Percentiles rank a stretch among this genome's conserved stretches.
Conservation (phyloP, 257 asterid genomes). For the Solanum clarkiae region DNA sequence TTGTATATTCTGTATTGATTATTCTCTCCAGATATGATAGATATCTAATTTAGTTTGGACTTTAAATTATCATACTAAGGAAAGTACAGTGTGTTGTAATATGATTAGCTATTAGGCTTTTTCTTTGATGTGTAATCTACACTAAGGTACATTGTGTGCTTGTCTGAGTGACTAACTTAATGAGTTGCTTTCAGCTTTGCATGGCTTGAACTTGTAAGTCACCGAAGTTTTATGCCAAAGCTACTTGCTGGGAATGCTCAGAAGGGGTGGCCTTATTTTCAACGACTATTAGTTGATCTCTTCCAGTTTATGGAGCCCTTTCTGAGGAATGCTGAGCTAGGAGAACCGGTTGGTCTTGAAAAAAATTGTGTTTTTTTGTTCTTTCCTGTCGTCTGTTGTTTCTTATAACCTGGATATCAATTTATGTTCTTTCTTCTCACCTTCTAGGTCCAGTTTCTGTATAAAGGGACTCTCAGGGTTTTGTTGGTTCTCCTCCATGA, state of each 20-base stretch:
- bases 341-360: constrained; percentile 54
- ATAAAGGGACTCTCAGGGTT: constrained; percentile 92
- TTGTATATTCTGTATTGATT: background rate
- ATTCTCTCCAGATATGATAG: background rate
- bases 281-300: constrained; percentile 73
- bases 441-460: constrained; percentile 64
- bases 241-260: constrained; percentile 76
- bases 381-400: background rate
- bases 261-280: constrained; percentile 95
- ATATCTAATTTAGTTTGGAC: background rate
- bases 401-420: background rate
- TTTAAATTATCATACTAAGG: background rate
- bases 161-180: constrained; percentile 13
- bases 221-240: constrained; percentile 95
- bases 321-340: constrained; percentile 86
- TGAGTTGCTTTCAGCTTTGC: constrained; percentile 63
- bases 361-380: background rate
- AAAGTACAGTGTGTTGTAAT: background rate
- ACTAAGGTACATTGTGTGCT: background rate
- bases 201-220: constrained; percentile 97
- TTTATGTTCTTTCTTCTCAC: background rate
- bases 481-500: constrained; percentile 94
- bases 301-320: constrained; percentile 97
- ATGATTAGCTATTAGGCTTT: background rate
- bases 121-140: background rate